Evolutionary conservation across 1,284 basidiomycete species (phyloP).

Genomic region (Ceratobasidium papillatum): DNA sequence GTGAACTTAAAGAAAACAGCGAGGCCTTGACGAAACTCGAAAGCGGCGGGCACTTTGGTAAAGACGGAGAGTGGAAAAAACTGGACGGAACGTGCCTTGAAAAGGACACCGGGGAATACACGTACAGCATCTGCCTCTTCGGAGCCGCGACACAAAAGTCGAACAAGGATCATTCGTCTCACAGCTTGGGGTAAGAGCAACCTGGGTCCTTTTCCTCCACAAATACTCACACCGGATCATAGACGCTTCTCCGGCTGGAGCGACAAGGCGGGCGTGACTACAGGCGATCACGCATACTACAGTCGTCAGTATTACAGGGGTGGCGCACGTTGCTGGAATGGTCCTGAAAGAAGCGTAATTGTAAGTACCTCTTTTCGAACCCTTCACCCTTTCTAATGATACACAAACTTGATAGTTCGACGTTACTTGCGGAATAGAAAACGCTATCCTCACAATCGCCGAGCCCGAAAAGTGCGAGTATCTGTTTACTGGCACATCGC

Average conservation of each 20-base stretch:
- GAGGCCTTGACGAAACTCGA: conserved; percentile 65
- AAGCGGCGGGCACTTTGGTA: conserved; percentile 73
- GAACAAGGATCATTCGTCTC: conserved; percentile 78
- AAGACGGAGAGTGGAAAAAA: conserved; percentile 94
- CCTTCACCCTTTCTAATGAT: not conserved
- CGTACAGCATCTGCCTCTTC: conserved; percentile 97
- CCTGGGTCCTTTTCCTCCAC: not conserved
- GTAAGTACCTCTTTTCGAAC: conserved; percentile 55
- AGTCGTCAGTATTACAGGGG: conserved; percentile 80
- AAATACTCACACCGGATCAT: conserved; percentile 24
- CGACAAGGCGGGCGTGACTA: conserved; percentile 60
- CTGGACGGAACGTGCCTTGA: conserved; percentile 84
- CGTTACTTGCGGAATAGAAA: conserved; percentile 86
- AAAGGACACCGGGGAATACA: conserved; percentile 92
- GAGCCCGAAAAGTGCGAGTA: conserved; percentile 99
- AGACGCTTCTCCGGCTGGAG: conserved; percentile 86
- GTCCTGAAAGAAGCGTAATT: conserved; percentile 83
- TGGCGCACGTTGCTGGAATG: conserved; percentile 96
- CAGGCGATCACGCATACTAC: conserved; percentile 79
- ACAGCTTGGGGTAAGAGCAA: conserved; percentile 81
- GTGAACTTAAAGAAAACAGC: conserved; percentile 58
- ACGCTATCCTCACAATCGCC: conserved; percentile 79
- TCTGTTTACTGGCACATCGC: conserved; percentile 84
- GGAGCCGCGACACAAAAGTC: conserved; percentile 88
- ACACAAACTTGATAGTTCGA: conserved; percentile 63